Evolutionary conservation across 2,329 filamentous ascomycete genomes (phyloP).

Genomic region (Pestalotiopsis sp.): DNA sequence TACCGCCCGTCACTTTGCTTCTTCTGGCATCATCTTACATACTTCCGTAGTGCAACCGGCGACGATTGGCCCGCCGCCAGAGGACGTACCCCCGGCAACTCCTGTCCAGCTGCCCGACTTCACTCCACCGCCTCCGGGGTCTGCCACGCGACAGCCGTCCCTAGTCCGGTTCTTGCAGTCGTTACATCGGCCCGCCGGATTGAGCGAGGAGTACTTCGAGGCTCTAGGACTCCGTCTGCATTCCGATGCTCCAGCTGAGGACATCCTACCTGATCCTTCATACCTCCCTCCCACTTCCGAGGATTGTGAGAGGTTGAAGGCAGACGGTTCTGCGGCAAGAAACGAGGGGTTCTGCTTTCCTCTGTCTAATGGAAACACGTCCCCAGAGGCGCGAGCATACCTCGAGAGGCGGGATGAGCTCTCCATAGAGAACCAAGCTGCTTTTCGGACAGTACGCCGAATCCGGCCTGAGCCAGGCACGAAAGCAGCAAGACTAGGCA

Average conservation of each 20-base stretch:
- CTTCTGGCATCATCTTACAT: slow-evolving; percentile 20
- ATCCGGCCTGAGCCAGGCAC: slow-evolving; percentile 57
- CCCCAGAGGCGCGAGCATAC: slow-evolving; percentile 61
- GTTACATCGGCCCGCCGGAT: slow-evolving; percentile 55
- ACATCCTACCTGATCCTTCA: slow-evolving; percentile 56
- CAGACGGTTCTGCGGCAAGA: slow-evolving; percentile 50
- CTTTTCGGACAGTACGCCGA: slow-evolving; percentile 63
- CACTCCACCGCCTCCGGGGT: slow-evolving; percentile 31
- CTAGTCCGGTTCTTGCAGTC: slow-evolving; percentile 55
- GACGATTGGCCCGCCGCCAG: slow-evolving; percentile 35
- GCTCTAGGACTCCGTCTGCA: slow-evolving; percentile 61
- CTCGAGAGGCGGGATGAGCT: slow-evolving; percentile 62
- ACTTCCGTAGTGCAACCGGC: slow-evolving; percentile 27
- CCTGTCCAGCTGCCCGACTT: slow-evolving; percentile 54
- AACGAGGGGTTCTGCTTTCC: slow-evolving; percentile 49
- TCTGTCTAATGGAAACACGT: slow-evolving; percentile 55
- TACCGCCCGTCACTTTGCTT: neutral
- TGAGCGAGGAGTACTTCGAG: slow-evolving; percentile 52
- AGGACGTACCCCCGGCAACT: slow-evolving; percentile 59
- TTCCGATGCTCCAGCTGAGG: slow-evolving; percentile 46
- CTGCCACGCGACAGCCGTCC: slow-evolving; percentile 30
- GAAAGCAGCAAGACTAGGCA: slow-evolving; percentile 58
- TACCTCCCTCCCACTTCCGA: slow-evolving; percentile 55
- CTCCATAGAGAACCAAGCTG: slow-evolving; percentile 56
- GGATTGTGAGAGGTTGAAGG: slow-evolving; percentile 50